Evolutionary conservation across 441 rosid species (phyloP).

Genomic region (Euphorbia celastroides): DNA sequence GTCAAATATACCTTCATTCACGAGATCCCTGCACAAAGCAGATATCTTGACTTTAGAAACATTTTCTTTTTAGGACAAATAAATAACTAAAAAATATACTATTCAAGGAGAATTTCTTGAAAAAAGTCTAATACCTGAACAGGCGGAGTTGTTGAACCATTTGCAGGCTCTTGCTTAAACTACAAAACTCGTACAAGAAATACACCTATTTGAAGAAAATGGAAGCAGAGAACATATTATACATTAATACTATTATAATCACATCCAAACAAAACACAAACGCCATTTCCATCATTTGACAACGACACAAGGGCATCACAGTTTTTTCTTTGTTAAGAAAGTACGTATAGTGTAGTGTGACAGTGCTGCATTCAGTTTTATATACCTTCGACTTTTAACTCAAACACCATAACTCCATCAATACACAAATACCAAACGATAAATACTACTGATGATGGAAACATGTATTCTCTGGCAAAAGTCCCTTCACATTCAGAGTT

Average conservation of each 20-base stretch:
- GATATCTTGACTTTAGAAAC: not conserved
- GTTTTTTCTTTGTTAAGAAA: not conserved
- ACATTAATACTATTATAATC: conserved; percentile 1
- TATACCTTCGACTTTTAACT: not conserved
- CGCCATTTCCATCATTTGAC: not conserved
- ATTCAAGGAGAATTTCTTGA: not conserved
- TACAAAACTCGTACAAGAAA: conserved; percentile 95
- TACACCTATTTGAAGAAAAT: conserved; percentile 52
- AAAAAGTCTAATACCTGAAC: conserved; percentile 53
- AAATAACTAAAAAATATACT: not conserved
- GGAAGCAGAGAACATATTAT: not conserved
- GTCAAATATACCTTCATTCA: conserved; percentile 82
- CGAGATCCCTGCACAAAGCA: conserved; percentile 67
- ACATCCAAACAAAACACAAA: not conserved
- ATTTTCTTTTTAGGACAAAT: not conserved
- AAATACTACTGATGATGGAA: not conserved
- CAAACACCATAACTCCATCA: not conserved
- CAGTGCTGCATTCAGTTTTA: not conserved
- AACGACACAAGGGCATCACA: not conserved
- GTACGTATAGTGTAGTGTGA: not conserved
- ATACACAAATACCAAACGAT: not conserved
- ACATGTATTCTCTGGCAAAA: not conserved
- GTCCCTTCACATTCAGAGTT: not conserved
- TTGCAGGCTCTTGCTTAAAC: conserved; percentile 93
- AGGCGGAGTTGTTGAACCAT: conserved; percentile 95